Evolutionary conservation across 202 grass and related monocot species (phyloP), one percentile per base, ranked within the genome.

Genomic region (Dendrocalamus latiflorus): DNA sequence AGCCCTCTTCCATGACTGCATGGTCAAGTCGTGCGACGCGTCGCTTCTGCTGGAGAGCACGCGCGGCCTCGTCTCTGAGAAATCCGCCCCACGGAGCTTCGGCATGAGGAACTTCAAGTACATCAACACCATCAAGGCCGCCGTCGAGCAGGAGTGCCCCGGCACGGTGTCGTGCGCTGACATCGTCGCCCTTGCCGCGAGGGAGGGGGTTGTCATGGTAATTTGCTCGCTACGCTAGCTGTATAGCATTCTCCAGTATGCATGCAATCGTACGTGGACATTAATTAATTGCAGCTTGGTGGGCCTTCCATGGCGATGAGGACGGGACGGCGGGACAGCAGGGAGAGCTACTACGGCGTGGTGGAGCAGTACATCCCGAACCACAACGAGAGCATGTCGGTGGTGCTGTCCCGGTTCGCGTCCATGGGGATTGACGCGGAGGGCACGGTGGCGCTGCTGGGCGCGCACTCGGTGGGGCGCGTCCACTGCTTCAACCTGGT

Each of bases 51-150:
- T 93, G 8, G 79, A 91, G 0, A 71, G 73, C 63, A 47, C 20
- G 9, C 3, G 9, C 3, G 21, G n/a, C 38, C 9, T 58, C 17
- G 26, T 80, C 56, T 90, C 87, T 5, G 88, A 93, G 91, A 71
- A 93, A 62, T 24, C 78, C n/a, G 38, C 88, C 1, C 51, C 80
- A 8, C 47, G 85, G 28, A 93, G 91, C 82, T 93, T 93, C 74
- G 88, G 88, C 68, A 90, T 93, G 91, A 25, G 91, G 28, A 90
- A 93, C 78, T 93, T 93, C 85, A 93, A 93, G 88, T 93, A 93
- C 81, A 10, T 88, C 10, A 34, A 44, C 67, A 62, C 68, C 26
- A 93, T 90, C 63, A 90, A 90, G 39, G 12, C 80, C 0, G 78
- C 85, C 1, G 15, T 90, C 20, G 88, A 93, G 81, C 65, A 33